Evolutionary conservation across 2,329 filamentous ascomycete genomes (phyloP), one percentile per base, ranked within the genome.

Genomic region (Trichoderma citrinoviride): DNA sequence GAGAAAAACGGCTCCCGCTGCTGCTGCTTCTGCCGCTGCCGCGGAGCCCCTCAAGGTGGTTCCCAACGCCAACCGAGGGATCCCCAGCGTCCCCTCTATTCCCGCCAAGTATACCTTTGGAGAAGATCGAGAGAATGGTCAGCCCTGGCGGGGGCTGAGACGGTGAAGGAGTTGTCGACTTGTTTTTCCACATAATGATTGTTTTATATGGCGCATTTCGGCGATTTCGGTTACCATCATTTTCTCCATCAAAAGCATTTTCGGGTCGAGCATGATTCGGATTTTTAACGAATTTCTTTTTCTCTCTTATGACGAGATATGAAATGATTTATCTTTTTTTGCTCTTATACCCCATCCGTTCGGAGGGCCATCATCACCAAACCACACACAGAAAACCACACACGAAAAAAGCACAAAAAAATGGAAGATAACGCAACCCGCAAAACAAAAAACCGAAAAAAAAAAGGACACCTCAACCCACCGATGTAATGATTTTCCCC

Each of bases 11-110:
- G 44, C 56, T 49, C 15, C 53, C 15, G 40, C 37, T 40, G 33
- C 56, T 40, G 29, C 33, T 21, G 67, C 71, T 2, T 67, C 70
- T 17, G 66, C 64, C 58, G 73, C 67, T 41, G 68, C 69, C 23
- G 67, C 52, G 33, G 72, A 69, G 63, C 72, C 76, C 37, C 72
- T 83, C 57, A 75, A 76, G 27, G 76, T 81, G 37, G 74, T 81
- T 37, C 78, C 81, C 6, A 79, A 82, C 68, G 76, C 72, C 53
- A 83, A 83, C 68, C 76, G 78, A 41, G 81, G 81, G 17, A 80
- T 82, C 52, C 80, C 81, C 3, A 74, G 70, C 29, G 77, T 82
- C 50, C 79, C 81, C 25, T 73, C 73, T 40, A 80, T 83, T 33
- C 79, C 82, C 14, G 73, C 75, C 62, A 78, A 80, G 68, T 83